Base-by-base conservation (phyloP, 1,284 basidiomycete species). In the Pseudozyma tsukubaensis region DNA sequence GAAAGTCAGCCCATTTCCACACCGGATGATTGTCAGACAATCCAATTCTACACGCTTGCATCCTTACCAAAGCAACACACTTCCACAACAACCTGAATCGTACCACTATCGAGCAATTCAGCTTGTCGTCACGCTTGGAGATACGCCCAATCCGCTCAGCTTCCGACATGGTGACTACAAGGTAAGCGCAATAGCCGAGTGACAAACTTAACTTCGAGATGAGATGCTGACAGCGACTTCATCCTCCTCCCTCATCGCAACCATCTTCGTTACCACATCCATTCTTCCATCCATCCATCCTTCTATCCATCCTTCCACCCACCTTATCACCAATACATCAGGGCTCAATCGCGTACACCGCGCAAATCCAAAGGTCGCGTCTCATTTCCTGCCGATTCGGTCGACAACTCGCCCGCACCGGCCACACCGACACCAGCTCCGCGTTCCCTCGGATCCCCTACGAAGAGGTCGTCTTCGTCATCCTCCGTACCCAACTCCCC, bases 341-440 rank as follows among this genome's bases (percentile, higher is more conserved):
- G 66, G 49, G 72, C 66, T 50, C 71, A 73, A 48, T 69, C 72
- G 52, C 58, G 52, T 13, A 74, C 66, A 13, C 66, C 72, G 24
- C 62, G 72, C 55, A 63, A 50, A 50, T 52, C 72, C 4, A 53
- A 52, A n/a, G 43, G 58, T 59, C 66, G 59, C 40, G 60, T 59
- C 53, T 64, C 71, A 10, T 62, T 60, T 35, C 60, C 65, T 29
- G 16, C 57, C n/a, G 65, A 65, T 55, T 68, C 71, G 29, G 62
- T 50, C 59, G 53, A 50, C 55, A 69, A 59, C 44, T 63, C 70
- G 13, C 71, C 71, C 3, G 64, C 64, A 36, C 65, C 71, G n/a
- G 44, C 65, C 4, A 69, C 66, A 19, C 62, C 72, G 3, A 69
- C 71, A 4, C 65, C 58, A 1, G 61, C 65, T 42, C 66, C 71